Percentiles rank a stretch among this genome's conserved stretches.
Conservation (phyloP, 2,329 filamentous ascomycete genomes). For the Raffaelea ambrosiae region DNA sequence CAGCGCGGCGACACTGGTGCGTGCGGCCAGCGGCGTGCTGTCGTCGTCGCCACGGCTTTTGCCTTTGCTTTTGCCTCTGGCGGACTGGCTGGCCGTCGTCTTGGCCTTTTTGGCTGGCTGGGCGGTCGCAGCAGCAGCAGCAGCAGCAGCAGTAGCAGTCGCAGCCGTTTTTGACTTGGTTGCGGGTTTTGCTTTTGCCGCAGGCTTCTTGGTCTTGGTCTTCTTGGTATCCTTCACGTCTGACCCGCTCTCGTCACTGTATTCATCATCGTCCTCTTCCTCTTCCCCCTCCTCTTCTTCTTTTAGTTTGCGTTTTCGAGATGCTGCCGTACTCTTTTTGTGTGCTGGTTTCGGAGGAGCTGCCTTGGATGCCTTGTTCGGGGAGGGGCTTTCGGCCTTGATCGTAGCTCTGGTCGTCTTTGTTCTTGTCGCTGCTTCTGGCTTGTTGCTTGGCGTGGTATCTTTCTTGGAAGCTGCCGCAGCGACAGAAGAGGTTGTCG, state of each 20-base stretch:
- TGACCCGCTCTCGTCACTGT: constrained; percentile 15
- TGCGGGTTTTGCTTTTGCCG: no score
- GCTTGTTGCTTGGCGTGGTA: not conserved
- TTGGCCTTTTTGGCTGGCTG: constrained; percentile 36
- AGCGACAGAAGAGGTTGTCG: constrained; percentile 24
- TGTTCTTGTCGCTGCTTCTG: not conserved
- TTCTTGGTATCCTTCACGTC: not conserved
- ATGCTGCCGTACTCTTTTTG: no score
- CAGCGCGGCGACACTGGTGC: constrained; percentile 56
- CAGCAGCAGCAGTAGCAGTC: no score
- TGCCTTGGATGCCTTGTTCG: no score
- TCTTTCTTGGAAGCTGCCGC: not conserved
- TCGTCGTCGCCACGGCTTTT: constrained; percentile 7
- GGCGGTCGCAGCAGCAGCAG: not conserved
- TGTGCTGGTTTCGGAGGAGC: no score
- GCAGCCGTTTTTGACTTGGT: no score
- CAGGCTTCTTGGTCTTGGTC: constrained; percentile 8
- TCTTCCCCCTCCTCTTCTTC: constrained; percentile 5
- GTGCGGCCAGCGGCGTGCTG: constrained; percentile 52
- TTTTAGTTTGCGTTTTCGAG: not conserved
- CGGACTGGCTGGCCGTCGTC: no score
- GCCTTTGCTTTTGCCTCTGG: no score
- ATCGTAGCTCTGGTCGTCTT: constrained; percentile 2
- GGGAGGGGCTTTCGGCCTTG: constrained; percentile 11
- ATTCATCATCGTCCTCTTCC: constrained; percentile 16